These are phyloP conservation scores for Aureobasidium sp. DNA, from an alignment of 2,329 filamentous ascomycete genomes.

Conservation along the genomic window DNA sequence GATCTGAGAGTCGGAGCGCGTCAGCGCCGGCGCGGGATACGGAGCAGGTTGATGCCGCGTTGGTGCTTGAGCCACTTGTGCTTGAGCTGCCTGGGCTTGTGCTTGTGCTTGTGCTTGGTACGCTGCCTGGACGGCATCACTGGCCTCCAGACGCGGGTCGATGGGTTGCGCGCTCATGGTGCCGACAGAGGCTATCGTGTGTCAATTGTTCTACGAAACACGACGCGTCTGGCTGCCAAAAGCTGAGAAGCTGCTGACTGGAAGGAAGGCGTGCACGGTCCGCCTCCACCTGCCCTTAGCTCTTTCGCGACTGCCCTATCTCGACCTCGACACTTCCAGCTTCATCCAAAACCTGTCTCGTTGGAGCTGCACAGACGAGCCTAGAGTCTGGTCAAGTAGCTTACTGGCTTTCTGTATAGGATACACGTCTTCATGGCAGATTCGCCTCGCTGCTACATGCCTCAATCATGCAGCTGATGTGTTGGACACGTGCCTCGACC, in stretches of 20 bases:
- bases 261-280: conserved; percentile 6
- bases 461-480: conserved; percentile 43
- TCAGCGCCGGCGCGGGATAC: conserved; percentile 14
- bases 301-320: neutral
- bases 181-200: neutral
- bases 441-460: neutral
- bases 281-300: neutral
- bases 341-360: neutral
- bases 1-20: conserved; percentile 14
- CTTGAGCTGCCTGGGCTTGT: conserved; percentile 8
- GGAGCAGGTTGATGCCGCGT: conserved; percentile 14
- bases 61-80: conserved; percentile 12
- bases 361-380: no score
- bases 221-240: neutral
- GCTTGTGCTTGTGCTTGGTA: conserved; percentile 12
- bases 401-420: neutral
- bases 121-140: conserved; percentile 7
- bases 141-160: conserved; percentile 13
- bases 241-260: conserved; percentile 6
- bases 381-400: neutral
- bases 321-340: neutral
- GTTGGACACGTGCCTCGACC: conserved; percentile 53
- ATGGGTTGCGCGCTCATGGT: conserved; percentile 12
- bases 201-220: neutral
- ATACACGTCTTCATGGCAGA: neutral